A percentile compares a stretch with the other conserved stretches of the same genome.
Conservation (phyloP, 768 basidiomycete genomes). For the Suillus subluteus region DNA sequence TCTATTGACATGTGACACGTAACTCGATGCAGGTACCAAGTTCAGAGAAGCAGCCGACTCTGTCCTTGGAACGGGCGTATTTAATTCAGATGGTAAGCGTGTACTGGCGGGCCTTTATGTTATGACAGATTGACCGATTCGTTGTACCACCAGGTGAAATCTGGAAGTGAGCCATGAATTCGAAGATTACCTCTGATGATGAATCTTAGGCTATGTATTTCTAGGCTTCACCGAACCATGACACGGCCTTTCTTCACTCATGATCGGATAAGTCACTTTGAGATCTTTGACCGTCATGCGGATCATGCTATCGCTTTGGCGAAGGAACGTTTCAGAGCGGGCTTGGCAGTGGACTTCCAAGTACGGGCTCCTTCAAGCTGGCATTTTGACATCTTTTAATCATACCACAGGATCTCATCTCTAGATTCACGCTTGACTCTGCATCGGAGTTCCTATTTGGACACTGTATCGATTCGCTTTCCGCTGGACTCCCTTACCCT, state of each 20-base stretch:
- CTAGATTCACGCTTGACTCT: conserved; percentile 54
- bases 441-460: conserved; percentile 60
- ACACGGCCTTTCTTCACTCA: conserved; percentile 72
- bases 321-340: conserved; percentile 46
- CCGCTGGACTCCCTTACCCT: conserved; percentile 42
- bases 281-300: conserved; percentile 60
- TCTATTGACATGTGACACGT: background rate
- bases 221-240: conserved; percentile 65
- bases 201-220: conserved; percentile 3
- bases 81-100: conserved; percentile 56
- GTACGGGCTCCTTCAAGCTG: conserved; percentile 26
- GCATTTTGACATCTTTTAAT: background rate
- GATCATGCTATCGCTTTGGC: conserved; percentile 49
- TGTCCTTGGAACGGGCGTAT: conserved; percentile 53
- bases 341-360: conserved; percentile 63
- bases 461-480: conserved; percentile 42
- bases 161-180: conserved; percentile 58
- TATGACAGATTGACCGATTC: conserved; percentile 11
- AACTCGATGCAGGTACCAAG: conserved; percentile 29
- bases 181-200: background rate
- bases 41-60: conserved; percentile 34
- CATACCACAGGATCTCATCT: conserved; percentile 42
- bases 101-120: background rate
- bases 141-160: conserved; percentile 49
- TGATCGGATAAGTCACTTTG: conserved; percentile 64